These are phyloP conservation scores for Phenoliferia sp. DNA, from an alignment of 1,284 basidiomycete genomes.

Conservation along the genomic window DNA sequence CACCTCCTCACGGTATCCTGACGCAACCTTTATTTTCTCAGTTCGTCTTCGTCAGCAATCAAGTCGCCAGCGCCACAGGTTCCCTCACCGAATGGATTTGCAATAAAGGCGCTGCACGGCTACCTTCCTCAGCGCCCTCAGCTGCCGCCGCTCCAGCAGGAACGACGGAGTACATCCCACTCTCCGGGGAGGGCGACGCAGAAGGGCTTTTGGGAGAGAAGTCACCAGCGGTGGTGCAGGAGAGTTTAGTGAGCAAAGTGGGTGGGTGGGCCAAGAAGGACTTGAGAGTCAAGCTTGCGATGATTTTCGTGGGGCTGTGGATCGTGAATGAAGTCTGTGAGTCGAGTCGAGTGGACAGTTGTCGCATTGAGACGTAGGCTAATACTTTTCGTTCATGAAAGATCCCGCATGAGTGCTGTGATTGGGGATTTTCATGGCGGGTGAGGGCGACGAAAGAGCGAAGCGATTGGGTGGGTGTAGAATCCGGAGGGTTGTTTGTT, in stretches of 20 bases:
- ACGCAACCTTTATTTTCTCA: neutral
- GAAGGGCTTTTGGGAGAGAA: neutral
- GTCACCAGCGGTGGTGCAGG: neutral
- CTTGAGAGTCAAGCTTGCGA: constrained; percentile 13
- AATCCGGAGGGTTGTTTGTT: too few species aligned
- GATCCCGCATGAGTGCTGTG: too few species aligned
- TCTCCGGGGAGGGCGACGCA: constrained; percentile 17
- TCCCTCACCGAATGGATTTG: constrained; percentile 69
- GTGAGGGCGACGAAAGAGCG: too few species aligned
- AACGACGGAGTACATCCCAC: constrained; percentile 26
- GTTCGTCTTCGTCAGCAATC: constrained; percentile 73
- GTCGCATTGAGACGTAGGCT: too few species aligned
- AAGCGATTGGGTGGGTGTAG: too few species aligned
- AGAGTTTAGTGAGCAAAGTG: neutral
- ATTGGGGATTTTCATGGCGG: too few species aligned
- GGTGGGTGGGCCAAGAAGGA: constrained; percentile 11
- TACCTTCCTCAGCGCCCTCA: constrained; percentile 1
- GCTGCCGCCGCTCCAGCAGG: neutral
- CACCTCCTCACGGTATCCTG: neutral
- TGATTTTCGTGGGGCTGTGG: constrained; percentile 21
- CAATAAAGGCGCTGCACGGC: constrained; percentile 35
- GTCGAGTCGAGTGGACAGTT: too few species aligned
- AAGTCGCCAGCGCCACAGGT: constrained; percentile 67
- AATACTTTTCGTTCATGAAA: too few species aligned
- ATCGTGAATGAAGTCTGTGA: constrained; percentile 20